These are phyloP conservation scores for Plasmodium inui DNA, from an alignment of 169 alveolate species.

Conservation along the genomic window DNA sequence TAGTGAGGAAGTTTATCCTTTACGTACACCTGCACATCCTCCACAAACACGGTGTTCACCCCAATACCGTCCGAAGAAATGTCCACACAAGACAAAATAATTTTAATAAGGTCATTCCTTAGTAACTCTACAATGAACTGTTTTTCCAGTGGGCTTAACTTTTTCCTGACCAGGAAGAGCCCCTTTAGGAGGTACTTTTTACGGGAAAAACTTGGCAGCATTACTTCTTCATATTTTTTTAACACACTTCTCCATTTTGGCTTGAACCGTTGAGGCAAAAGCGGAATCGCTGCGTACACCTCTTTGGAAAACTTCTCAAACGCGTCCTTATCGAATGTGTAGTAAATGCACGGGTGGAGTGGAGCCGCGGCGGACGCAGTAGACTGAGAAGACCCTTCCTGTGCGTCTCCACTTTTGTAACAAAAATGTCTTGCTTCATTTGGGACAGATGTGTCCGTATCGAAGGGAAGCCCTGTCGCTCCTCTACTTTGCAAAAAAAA, in stretches of 20 bases:
- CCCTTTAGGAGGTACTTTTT: slow-evolving; percentile 45
- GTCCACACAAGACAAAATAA: slow-evolving; percentile 37
- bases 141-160: neutral
- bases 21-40: slow-evolving; percentile 29
- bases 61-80: slow-evolving; percentile 21
- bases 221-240: slow-evolving; percentile 15
- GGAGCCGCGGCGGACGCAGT: neutral
- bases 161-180: neutral
- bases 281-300: slow-evolving; percentile 9
- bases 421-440: neutral
- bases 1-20: slow-evolving; percentile 11
- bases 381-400: neutral
- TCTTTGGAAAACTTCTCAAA: slow-evolving; percentile 12
- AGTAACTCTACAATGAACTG: slow-evolving; percentile 23
- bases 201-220: neutral
- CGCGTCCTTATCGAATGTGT: slow-evolving; percentile 25
- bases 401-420: neutral
- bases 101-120: slow-evolving; percentile 29
- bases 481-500: neutral
- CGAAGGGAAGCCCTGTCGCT: neutral
- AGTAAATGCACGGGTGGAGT: slow-evolving; percentile 66
- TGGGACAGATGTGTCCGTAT: neutral
- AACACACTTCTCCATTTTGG: slow-evolving; percentile 5
- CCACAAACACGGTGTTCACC: slow-evolving; percentile 40
- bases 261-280: slow-evolving; percentile 13